Base-by-base conservation (phyloP, 352 stramenopile genomes). In the Blastocystis sp. region DNA sequence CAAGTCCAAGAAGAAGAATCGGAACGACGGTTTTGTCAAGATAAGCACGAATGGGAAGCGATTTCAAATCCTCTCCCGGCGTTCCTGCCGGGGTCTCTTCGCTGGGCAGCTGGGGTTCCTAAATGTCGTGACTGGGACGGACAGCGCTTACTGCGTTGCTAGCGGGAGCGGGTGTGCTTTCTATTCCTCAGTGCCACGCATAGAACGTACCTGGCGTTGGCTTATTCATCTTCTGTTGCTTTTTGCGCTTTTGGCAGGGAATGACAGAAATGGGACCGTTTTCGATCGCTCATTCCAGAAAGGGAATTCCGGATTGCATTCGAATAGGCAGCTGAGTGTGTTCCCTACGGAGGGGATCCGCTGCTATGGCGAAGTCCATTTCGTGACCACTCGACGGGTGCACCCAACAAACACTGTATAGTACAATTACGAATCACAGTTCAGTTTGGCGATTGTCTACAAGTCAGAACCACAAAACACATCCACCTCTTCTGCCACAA, bases 1-100 rank as follows among this genome's bases (percentile, higher is more conserved):
- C 74, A 37, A 85, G 61, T 29, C 74, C 74, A 51, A 85, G 55
- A 2, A 85, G 41, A 13, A 85, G 50, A 2, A 85, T 33, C 26
- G 74, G 74, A 33, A 85, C 74, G 37, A 85, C 74, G 9, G 74
- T 85, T 50, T 69, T 85, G 24, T 85, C 74, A 24, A 85, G 26
- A 45, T 85, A 85, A 29, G 74, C 74, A 70, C 74, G 26, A 31
- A 85, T 50, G 45, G 74, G 60, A 29, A 85, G 50, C 13, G 50
- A 67, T 37, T 85, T 85, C 74, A 85, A 63, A 69, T 85, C 74
- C 24, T 85, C 74, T 45, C 74, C 74, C 6, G 55, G 29, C 39
- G 74, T 45, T 21, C 51, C 29, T 24, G 55, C 24, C 35, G 33
- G 12, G 19, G 21, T 45, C 21, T 85, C 74, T 51, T 85, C 74